Conservation (phyloP, 805 yeast species). For the Schizosaccharomyces osmophilus region DNA sequence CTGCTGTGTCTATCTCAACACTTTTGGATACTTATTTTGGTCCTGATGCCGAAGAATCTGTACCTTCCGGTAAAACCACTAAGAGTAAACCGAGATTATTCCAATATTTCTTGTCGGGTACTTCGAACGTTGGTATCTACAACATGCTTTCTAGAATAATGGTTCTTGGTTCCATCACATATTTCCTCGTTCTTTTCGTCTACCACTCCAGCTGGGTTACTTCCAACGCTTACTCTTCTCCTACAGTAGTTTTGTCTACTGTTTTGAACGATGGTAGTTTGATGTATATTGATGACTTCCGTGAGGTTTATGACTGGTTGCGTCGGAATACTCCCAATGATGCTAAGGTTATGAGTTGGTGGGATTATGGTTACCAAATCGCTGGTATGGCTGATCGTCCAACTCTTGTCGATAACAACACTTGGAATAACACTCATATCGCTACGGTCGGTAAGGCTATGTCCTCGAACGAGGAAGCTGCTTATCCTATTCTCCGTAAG, state of each 20-base stretch:
- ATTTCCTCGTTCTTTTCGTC: conserved; percentile 60
- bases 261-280: conserved; percentile 64
- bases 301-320: conserved; percentile 97
- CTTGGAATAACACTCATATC: conserved; percentile 98
- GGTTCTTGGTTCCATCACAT: conserved; percentile 42
- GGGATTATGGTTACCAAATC: conserved; percentile 99
- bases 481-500: conserved; percentile 67
- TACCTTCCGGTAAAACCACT: not conserved
- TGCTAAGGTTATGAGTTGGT: conserved; percentile 93
- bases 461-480: conserved; percentile 68
- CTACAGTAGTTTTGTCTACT: conserved; percentile 84
- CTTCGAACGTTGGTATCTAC: conserved; percentile 5
- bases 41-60: not conserved
- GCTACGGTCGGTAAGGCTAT: conserved; percentile 97
- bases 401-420: conserved; percentile 91
- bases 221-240: conserved; percentile 83
- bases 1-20: conserved; percentile 69
- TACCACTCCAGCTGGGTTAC: conserved; percentile 96
- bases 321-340: conserved; percentile 95
- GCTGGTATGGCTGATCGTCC: conserved; percentile 99
- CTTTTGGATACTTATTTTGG: conserved; percentile 44
- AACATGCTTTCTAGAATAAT: conserved; percentile 27
- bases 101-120: not conserved
- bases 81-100: not conserved
- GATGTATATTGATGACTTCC: conserved; percentile 74